Evolutionary conservation across 495 filamentous ascomycete species (phyloP).

Genomic region (Aspergillus ostianus): DNA sequence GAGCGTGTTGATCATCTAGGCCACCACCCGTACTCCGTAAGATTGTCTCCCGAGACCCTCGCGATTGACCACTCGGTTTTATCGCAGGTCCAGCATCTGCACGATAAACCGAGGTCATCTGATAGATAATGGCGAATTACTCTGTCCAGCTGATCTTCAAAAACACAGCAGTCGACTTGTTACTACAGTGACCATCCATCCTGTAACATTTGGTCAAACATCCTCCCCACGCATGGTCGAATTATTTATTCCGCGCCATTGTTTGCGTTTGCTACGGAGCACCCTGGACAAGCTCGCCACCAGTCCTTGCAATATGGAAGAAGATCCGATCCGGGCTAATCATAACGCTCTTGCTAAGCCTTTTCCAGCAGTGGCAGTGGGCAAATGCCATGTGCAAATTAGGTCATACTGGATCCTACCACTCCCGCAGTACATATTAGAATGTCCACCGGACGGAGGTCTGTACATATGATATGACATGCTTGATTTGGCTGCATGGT

Average conservation of each 20-base stretch:
- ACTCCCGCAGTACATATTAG: neutral
- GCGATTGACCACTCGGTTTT: too few species aligned
- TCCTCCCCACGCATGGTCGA: neutral
- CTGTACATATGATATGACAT: conserved; percentile 6
- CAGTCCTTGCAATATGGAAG: neutral
- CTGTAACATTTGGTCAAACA: neutral
- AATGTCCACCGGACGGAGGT: too few species aligned
- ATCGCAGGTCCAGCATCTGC: too few species aligned
- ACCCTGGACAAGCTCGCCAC: neutral
- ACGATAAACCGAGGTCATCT: neutral
- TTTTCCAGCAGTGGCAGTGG: neutral
- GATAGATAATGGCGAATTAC: neutral
- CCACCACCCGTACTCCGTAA: neutral
- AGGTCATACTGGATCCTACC: neutral
- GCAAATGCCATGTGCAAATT: neutral
- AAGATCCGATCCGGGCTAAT: neutral
- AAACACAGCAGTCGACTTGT: neutral
- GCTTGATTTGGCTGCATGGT: conserved; percentile 8
- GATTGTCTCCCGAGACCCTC: neutral
- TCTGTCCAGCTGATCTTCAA: neutral
- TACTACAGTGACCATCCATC: neutral
- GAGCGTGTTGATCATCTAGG: too few species aligned
- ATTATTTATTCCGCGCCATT: neutral
- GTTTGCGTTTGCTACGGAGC: neutral
- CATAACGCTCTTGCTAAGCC: neutral